phyloP scores from a whole-genome alignment of 129 eudicot species.

The Oenanthe sinensis region DNA sequence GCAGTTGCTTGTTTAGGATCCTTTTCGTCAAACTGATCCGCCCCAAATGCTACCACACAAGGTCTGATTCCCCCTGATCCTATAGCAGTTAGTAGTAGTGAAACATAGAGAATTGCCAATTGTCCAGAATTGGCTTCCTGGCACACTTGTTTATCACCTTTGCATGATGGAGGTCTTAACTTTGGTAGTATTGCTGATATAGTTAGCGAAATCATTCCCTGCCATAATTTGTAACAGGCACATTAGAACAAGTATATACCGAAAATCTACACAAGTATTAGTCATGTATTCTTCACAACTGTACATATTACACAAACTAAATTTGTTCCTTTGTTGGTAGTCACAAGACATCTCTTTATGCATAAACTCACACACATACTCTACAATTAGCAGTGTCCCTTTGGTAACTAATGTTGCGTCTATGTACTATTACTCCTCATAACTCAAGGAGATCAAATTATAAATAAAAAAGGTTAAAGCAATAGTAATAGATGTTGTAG shows the following conservation, averaged over 20 bases:
- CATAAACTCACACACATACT: too few species aligned
- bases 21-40: slow-evolving; percentile 71
- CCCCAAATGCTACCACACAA: slow-evolving; percentile 35
- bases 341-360: too few species aligned
- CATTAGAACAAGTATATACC: not conserved
- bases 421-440: too few species aligned
- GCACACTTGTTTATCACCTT: slow-evolving; percentile 21
- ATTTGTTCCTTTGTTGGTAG: too few species aligned
- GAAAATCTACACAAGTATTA: too few species aligned
- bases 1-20: slow-evolving; percentile 43
- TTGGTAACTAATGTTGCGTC: too few species aligned
- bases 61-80: slow-evolving; percentile 41
- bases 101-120: slow-evolving; percentile 25
- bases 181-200: slow-evolving; percentile 38
- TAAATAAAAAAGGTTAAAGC: too few species aligned
- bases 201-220: slow-evolving; percentile 61
- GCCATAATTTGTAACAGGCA: not conserved
- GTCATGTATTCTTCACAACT: not conserved
- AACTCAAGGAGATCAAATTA: not conserved
- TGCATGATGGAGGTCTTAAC: slow-evolving; percentile 46
- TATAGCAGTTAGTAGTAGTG: slow-evolving; percentile 29
- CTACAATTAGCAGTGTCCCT: too few species aligned
- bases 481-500: not conserved
- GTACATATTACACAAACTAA: too few species aligned
- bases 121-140: slow-evolving; percentile 32